Percentiles rank a stretch among this genome's conserved stretches.
Evolutionary conservation across 805 yeast species (phyloP).

Genomic region (Torulaspora delbrueckii): DNA sequence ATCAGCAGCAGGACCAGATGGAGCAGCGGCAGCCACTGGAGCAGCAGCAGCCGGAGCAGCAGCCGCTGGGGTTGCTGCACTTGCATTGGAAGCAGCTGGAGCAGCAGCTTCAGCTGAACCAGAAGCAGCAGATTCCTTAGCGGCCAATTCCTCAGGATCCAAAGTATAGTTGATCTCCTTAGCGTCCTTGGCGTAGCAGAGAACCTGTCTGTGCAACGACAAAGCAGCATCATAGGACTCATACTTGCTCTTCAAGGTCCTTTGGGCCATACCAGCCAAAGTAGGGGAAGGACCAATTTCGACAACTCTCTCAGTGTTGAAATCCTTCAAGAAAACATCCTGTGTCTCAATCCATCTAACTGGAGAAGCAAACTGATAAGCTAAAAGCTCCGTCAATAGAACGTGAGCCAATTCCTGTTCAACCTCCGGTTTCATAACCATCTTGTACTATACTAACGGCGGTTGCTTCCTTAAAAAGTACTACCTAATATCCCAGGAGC

Average conservation of each 20-base stretch:
- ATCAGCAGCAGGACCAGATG: slow-evolving; percentile 77
- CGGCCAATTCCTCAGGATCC: slow-evolving; percentile 51
- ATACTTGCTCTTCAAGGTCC: slow-evolving; percentile 89
- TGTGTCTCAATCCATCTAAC: slow-evolving; percentile 99
- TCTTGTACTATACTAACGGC: slow-evolving; percentile 1
- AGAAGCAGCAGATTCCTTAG: slow-evolving; percentile 28
- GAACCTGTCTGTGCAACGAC: slow-evolving; percentile 77
- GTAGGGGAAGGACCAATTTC: slow-evolving; percentile 99
- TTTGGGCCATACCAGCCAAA: slow-evolving; percentile 95
- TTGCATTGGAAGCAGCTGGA: slow-evolving; percentile 46
- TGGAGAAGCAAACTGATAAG: slow-evolving; percentile 98
- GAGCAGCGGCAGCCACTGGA: slow-evolving; percentile 57
- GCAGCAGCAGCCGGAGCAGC: slow-evolving; percentile 50
- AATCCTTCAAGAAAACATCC: slow-evolving; percentile 90
- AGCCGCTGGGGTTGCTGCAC: slow-evolving; percentile 54
- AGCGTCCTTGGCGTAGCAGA: slow-evolving; percentile 92
- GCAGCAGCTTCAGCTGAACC: slow-evolving; percentile 31
- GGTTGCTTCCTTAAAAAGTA: not conserved
- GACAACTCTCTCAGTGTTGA: slow-evolving; percentile 94
- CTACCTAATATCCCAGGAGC: not conserved
- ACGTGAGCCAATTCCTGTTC: slow-evolving; percentile 97
- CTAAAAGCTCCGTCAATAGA: slow-evolving; percentile 88
- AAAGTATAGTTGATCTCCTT: slow-evolving; percentile 94
- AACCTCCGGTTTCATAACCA: slow-evolving; percentile 69
- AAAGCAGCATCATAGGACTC: slow-evolving; percentile 98